Evolutionary conservation across 2,329 filamentous ascomycete species (phyloP), one percentile per base, ranked within the genome.

Genomic region (Zymoseptoria ardabiliae): DNA sequence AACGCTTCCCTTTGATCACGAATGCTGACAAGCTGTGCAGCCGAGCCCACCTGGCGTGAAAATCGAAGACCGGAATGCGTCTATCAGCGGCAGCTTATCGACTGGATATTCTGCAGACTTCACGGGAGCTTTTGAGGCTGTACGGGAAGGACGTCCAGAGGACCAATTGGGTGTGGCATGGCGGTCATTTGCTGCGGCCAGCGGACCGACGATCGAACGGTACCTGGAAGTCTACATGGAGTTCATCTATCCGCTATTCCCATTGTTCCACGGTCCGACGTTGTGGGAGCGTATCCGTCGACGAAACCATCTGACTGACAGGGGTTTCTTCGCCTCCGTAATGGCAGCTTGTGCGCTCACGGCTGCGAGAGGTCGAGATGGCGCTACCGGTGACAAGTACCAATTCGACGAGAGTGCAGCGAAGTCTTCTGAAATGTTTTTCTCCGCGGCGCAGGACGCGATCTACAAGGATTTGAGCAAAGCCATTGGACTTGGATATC

Each of bases 341-440:
- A 82, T 82, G 80, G 77, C 79, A 8, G 75, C 77, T 2, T 82
- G 81, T 64, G 77, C 80, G 3, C 71, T 82, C 35, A 75, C 78
- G 7, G 77, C 78, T 2, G 76, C 75, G 6, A 74, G 80, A 49
- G 76, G 76, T n/a, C 72, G 79, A 11, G 81, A 82, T 64, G 79
- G 79, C 7, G 78, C 80, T 2, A 63, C 79, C 11, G 74, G 72
- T 58, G 74, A 57, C 68, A 74, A 61, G 66, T 54, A 58, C 17
- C 56, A 54, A 23, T 58, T 58, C 50, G 61, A 57, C 17, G 60
- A 64, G 13, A 62, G 48, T 17, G 21, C 54, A 5, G 68, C 45
- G 60, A 68, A 71, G 11, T 69, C 71, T 9, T 74, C 77, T 2
- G 78, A 80, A 61, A 71, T 71, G 10, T 79, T 80, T 63, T 79